Base-by-base conservation (phyloP, 2,329 filamentous ascomycete genomes). In the Thermothelomyces thermophilus region DNA sequence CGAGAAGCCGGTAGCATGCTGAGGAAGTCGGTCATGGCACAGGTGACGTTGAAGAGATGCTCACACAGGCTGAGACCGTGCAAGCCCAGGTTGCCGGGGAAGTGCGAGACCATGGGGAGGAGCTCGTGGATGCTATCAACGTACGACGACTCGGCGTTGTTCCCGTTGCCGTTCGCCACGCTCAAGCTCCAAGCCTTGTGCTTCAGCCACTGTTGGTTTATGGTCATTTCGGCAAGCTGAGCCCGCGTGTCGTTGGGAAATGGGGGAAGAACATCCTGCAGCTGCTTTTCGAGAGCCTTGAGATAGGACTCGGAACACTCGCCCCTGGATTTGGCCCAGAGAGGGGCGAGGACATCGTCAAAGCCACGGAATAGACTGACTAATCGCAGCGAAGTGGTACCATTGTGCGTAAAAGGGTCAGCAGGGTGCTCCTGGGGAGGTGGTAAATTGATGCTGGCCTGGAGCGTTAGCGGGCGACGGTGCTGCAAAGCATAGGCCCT, bases 31-130 rank as follows among this genome's bases (percentile, higher is more conserved):
- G 78, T 84, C 54, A 93, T 73, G 14, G 83, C 82, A 64, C 79
- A 85, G 11, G 86, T 82, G 31, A 90, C 79, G 57, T 90, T 85
- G 59, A 93, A 79, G 11, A 95, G 70, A 63, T 91, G 91, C 63
- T 90, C 87, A 53, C 93, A 81, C 66, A 94, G 66, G 22, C 85
- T 85, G 34, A 87, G 77, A 16, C 84, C 85, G 56, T 90, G 75
- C 3, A 90, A 72, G 56, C 91, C 87, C 71, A 89, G 83, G 37
- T 82, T 82, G 31, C 80, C 80, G 0, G 84, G 83, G 60, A 93
- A 85, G 46, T 85, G 80, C 14, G 82, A 80, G 4, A 85, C 83
- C 67, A 90, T 80, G 13, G 76, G 75, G 22, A 87, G 61, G 7
- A 88, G 61, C 51, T 87, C 83, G 40, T 76, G 72, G 0, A 82